Evolutionary conservation across 2,329 filamentous ascomycete species (phyloP).

Genomic region (Epichloe typhina): DNA sequence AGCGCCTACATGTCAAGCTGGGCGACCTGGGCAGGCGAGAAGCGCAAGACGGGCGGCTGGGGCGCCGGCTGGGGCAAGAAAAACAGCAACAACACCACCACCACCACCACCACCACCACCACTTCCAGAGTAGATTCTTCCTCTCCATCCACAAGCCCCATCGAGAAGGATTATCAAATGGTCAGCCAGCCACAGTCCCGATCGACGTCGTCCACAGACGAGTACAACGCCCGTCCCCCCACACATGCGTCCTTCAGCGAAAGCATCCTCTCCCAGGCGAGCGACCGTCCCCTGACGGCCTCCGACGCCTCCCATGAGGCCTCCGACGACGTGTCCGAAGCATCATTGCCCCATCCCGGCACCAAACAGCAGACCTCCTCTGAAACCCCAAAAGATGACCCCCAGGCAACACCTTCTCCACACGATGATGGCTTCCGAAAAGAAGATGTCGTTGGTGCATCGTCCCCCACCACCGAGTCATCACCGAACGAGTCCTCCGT

Average conservation of each 20-base stretch:
- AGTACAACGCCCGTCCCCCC: conserved; percentile 15
- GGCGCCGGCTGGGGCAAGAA: conserved; percentile 27
- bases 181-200: conserved; percentile 18
- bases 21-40: conserved; percentile 62
- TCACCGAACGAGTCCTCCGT: not conserved
- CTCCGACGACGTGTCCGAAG: not conserved
- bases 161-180: conserved; percentile 25
- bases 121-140: conserved; percentile 16
- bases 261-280: conserved; percentile 6
- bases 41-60: conserved; percentile 45
- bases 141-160: conserved; percentile 22
- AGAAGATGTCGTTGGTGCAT: conserved; percentile 13
- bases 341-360: not conserved
- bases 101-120: conserved; percentile 7
- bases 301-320: not conserved
- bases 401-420: not conserved
- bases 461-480: not conserved
- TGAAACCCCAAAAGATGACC: conserved; percentile 5
- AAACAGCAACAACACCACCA: not conserved
- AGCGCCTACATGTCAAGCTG: conserved; percentile 55
- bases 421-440: conserved; percentile 14
- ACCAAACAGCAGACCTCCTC: not conserved
- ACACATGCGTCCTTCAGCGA: conserved; percentile 18
- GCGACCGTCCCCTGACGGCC: conserved; percentile 1
- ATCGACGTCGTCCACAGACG: conserved; percentile 15